phyloP scores from a whole-genome alignment of 805 yeast genomes.

The Candida germanica region DNA sequence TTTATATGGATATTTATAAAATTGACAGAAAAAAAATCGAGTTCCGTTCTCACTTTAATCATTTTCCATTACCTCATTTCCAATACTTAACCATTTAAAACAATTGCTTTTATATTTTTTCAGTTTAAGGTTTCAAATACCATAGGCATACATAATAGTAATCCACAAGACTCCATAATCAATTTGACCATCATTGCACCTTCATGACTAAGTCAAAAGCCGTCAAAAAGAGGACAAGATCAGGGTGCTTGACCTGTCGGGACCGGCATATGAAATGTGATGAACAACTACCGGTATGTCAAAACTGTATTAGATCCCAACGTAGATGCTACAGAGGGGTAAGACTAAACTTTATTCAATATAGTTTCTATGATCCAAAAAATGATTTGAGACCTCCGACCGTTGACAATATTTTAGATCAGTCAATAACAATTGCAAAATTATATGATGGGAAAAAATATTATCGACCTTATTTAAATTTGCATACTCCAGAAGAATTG shows the following conservation, averaged over 20 bases:
- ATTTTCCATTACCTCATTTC: too few relatives aligned
- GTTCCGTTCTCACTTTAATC: too few relatives aligned
- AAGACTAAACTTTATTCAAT: slow-evolving; percentile 44
- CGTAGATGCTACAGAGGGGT: slow-evolving; percentile 47
- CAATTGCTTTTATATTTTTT: too few relatives aligned
- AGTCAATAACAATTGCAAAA: slow-evolving; percentile 41
- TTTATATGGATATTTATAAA: too few relatives aligned
- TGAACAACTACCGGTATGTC: slow-evolving; percentile 59
- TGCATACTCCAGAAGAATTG: slow-evolving; percentile 31
- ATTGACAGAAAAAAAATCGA: too few relatives aligned
- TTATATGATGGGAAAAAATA: slow-evolving; percentile 32
- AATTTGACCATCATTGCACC: too few relatives aligned
- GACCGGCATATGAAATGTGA: slow-evolving; percentile 68
- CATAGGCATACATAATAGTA: too few relatives aligned
- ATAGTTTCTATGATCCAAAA: slow-evolving; percentile 34
- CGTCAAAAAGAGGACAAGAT: slow-evolving; percentile 36
- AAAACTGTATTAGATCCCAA: slow-evolving; percentile 50
- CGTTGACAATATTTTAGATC: slow-evolving; percentile 32
- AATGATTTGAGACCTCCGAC: slow-evolving; percentile 4
- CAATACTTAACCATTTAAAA: too few relatives aligned
- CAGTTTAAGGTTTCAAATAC: too few relatives aligned
- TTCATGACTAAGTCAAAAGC: slow-evolving; percentile 7
- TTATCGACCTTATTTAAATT: slow-evolving; percentile 31
- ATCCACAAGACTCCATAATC: too few relatives aligned
- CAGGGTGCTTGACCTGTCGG: slow-evolving; percentile 62